Base-by-base conservation (phyloP, 768 basidiomycete genomes). In the Mycena haematopus region DNA sequence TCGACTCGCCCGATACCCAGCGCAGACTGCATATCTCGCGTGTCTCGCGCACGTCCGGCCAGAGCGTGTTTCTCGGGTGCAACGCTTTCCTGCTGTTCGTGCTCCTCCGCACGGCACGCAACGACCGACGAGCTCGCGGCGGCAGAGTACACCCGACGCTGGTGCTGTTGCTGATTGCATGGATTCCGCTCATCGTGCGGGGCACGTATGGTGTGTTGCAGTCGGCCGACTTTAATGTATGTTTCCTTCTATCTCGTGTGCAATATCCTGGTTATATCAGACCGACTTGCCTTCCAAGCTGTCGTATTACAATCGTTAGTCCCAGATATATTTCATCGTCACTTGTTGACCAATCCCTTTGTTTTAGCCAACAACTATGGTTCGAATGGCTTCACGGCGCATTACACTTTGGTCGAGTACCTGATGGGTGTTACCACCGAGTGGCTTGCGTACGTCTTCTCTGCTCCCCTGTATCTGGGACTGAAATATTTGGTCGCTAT, bases 31-130 rank as follows among this genome's bases (percentile, higher is more conserved):
- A 53, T 24, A 49, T 69, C n/a, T 70, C 76, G 19, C 74, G 73
- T 66, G 66, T 70, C 50, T 65, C 73, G 57, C 73, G 77, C 25
- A 73, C 71, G 5, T 56, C 69, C 15, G 77, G 76, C 0, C 75
- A 76, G 53, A 52, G 69, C 27, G 70, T 78, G 22, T 77, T 77
- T 67, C 71, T 78, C n/a, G 58, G 66, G 8, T 65, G 73, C 33
- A 77, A 75, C 44, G 38, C 69, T 22, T 15, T 71, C 17, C 62
- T 77, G 0, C 58, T 74, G 3, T 54, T 67, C 36, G 69, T 62
- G 3, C 38, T 62, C 13, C 46, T 62, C 21, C 47, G 49, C n/a
- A 62, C 60, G 29, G 49, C 38, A 11, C 60, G 60, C n/a, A 56
- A 56, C 15, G 55, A 62, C 40, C 60, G 60, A 13, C 60, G 53